phyloP scores from a whole-genome alignment of 1,284 basidiomycete species.

The Malassezia sp. region DNA sequence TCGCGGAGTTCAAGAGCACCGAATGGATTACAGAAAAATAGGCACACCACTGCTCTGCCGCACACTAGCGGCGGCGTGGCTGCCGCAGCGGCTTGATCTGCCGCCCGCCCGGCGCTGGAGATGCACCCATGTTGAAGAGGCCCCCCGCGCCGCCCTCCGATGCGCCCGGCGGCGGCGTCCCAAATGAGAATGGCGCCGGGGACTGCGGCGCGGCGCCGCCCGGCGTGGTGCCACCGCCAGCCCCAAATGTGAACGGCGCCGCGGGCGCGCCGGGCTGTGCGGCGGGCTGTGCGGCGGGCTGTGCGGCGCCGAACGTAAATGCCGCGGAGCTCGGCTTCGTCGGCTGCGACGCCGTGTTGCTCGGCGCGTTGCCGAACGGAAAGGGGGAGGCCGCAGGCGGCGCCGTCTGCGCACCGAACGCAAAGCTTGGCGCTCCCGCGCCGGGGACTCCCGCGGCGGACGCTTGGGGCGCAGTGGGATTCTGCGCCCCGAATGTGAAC shows the following conservation, averaged over 20 bases:
- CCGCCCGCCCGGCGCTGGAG: slow-evolving; percentile 20
- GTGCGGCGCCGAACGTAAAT: slow-evolving; percentile 18
- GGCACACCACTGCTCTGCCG: background rate
- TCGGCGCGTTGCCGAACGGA: slow-evolving; percentile 16
- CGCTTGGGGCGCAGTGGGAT: background rate
- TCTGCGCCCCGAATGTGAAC: slow-evolving; percentile 16
- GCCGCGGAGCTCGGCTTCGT: slow-evolving; percentile 11
- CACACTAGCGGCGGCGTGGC: slow-evolving; percentile 10
- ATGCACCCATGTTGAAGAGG: slow-evolving; percentile 29
- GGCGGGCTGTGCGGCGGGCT: background rate
- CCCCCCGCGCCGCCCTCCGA: slow-evolving; percentile 9
- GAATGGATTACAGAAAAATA: slow-evolving; percentile 5
- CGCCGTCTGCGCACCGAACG: slow-evolving; percentile 3
- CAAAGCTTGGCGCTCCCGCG: slow-evolving; percentile 6
- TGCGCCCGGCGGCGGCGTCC: slow-evolving; percentile 7
- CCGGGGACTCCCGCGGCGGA: too few species aligned
- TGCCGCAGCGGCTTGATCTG: slow-evolving; percentile 33
- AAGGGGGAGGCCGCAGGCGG: slow-evolving; percentile 2
- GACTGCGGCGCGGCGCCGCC: slow-evolving; percentile 6
- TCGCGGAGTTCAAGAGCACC: background rate
- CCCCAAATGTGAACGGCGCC: slow-evolving; percentile 10
- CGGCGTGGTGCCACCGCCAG: background rate
- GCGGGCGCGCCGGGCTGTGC: slow-evolving; percentile 14
- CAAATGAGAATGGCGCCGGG: slow-evolving; percentile 14
- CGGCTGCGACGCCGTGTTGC: slow-evolving; percentile 17